Conservation (phyloP, 2,329 filamentous ascomycete genomes). For the Fusarium pseudonygamai region DNA sequence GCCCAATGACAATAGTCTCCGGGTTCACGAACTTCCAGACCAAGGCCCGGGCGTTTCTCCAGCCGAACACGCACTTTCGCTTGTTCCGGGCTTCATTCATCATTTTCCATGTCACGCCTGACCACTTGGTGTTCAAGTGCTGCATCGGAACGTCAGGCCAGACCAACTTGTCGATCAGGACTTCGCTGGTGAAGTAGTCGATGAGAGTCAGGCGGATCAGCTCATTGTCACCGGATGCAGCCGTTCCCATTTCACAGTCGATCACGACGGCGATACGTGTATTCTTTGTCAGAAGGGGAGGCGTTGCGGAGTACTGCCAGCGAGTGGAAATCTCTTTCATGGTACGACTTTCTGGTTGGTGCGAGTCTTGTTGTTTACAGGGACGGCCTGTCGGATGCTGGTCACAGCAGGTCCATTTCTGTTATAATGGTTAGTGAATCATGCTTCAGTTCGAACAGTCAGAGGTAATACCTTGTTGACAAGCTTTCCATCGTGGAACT, state of each 20-base stretch:
- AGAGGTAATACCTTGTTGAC: not conserved
- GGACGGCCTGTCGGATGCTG: not conserved
- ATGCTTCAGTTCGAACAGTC: rapidly evolving
- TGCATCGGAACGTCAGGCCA: conserved; percentile 56
- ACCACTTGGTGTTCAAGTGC: conserved; percentile 61
- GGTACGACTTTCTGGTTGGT: not conserved
- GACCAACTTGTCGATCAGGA: conserved; percentile 62
- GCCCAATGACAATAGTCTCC: conserved; percentile 59
- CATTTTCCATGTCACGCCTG: conserved; percentile 55
- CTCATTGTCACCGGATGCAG: conserved; percentile 55
- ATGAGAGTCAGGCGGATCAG: conserved; percentile 61
- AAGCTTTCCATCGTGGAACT: conserved; percentile 3
- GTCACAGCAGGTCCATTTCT: conserved; percentile 25
- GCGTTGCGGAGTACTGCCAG: conserved; percentile 13
- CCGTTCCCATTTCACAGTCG: conserved; percentile 66
- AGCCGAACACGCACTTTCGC: conserved; percentile 52
- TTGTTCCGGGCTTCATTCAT: conserved; percentile 50
- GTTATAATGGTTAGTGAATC: rapidly evolving
- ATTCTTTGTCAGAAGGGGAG: not conserved
- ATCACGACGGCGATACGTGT: conserved; percentile 52
- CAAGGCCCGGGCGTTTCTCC: conserved; percentile 52
- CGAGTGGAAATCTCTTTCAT: not conserved
- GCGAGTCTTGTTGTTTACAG: conserved; percentile 4
- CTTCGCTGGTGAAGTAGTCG: conserved; percentile 59
- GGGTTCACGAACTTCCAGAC: conserved; percentile 57